Conservation (phyloP, 2,329 filamentous ascomycete genomes). For the Colletotrichum destructivum region DNA sequence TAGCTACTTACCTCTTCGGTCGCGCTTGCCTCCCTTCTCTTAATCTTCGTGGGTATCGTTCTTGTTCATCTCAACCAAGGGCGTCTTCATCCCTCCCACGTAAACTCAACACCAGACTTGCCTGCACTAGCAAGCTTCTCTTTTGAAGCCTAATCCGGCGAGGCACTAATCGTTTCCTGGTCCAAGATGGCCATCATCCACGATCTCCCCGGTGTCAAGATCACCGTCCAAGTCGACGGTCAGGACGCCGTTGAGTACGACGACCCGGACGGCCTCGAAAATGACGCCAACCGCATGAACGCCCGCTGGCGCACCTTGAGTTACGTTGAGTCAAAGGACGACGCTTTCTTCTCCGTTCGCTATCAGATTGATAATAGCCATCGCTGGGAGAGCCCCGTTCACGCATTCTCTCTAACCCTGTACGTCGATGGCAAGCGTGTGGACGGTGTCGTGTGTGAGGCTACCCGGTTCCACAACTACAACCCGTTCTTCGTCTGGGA, state of each 20-base stretch:
- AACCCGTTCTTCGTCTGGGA: conserved; percentile 12
- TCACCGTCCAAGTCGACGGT: conserved; percentile 45
- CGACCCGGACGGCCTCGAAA: conserved; percentile 34
- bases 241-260: conserved; percentile 44
- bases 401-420: conserved; percentile 40
- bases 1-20: conserved; percentile 3
- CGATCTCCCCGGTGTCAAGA: conserved; percentile 44
- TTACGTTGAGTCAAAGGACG: conserved; percentile 45
- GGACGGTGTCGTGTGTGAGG: conserved; percentile 21
- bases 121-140: background rate
- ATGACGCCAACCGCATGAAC: conserved; percentile 5
- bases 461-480: background rate
- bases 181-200: conserved; percentile 46
- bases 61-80: background rate
- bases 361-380: conserved; percentile 37
- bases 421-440: conserved; percentile 43
- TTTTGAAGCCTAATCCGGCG: no score
- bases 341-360: conserved; percentile 42
- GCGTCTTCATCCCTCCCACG: background rate
- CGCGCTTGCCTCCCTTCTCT: background rate
- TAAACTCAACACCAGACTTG: background rate
- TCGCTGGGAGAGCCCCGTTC: conserved; percentile 25
- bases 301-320: conserved; percentile 22
- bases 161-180: background rate
- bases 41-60: conserved; percentile 10